phyloP scores from a whole-genome alignment of 2,329 filamentous ascomycete genomes.

The Pseudogymnoascus sp. region DNA sequence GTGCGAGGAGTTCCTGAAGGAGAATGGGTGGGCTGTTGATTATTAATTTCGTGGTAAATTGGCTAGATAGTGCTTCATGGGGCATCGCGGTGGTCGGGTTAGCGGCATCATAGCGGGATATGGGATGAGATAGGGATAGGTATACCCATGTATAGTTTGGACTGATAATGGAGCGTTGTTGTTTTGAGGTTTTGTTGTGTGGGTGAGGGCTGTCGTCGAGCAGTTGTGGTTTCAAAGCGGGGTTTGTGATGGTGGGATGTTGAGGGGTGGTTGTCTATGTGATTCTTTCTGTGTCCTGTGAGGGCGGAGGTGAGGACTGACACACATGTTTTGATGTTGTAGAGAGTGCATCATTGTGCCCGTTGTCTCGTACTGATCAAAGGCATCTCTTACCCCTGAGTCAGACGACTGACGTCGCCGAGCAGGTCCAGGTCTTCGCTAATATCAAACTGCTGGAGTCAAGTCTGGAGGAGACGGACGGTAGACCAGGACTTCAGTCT shows the following conservation, averaged over 20 bases:
- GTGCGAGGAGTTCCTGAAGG: slow-evolving; percentile 75
- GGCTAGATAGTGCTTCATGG: neutral
- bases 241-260: neutral
- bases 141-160: neutral
- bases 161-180: neutral
- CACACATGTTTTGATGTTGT: neutral
- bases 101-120: neutral
- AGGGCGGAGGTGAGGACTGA: neutral
- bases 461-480: neutral
- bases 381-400: neutral
- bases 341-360: neutral
- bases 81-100: neutral
- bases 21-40: slow-evolving; percentile 90
- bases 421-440: neutral
- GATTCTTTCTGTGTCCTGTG: neutral
- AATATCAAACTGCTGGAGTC: neutral
- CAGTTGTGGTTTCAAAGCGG: neutral
- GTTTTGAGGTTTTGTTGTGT: neutral
- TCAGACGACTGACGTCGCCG: neutral
- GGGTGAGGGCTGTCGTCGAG: neutral
- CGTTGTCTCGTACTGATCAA: neutral
- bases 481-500: neutral
- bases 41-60: slow-evolving; percentile 50
- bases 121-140: neutral
- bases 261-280: neutral